phyloP scores from a whole-genome alignment of 1,284 basidiomycete species.

The Melampsora americana region DNA sequence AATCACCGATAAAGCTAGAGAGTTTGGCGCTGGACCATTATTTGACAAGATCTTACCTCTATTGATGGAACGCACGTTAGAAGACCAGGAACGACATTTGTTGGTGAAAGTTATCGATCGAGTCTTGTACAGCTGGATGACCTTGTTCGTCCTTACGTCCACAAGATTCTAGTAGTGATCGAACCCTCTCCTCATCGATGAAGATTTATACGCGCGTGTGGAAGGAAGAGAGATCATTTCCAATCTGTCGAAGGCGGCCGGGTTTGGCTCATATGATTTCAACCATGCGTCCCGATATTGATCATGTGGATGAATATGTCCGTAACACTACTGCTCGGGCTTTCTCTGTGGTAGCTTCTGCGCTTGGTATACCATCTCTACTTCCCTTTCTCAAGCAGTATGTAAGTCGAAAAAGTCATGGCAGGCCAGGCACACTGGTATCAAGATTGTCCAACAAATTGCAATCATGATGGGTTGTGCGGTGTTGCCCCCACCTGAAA shows the following conservation, averaged over 20 bases:
- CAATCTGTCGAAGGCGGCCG: constrained; percentile 96
- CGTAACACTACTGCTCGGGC: constrained; percentile 98
- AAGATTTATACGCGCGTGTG: constrained; percentile 98
- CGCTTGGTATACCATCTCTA: constrained; percentile 93
- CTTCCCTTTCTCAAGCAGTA: constrained; percentile 95
- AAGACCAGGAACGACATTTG: constrained; percentile 97
- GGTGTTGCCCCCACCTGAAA: constrained; percentile 91
- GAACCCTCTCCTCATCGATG: constrained; percentile 98
- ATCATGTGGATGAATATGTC: constrained; percentile 98
- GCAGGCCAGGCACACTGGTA: constrained; percentile 98
- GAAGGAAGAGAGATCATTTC: constrained; percentile 99
- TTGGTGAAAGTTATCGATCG: constrained; percentile 99
- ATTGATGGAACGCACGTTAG: constrained; percentile 97
- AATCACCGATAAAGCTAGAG: constrained; percentile 98
- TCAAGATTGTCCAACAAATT: constrained; percentile 98
- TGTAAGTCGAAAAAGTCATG: constrained; percentile 99
- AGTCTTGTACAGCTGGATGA: constrained; percentile 97
- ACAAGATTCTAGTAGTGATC: constrained; percentile 99
- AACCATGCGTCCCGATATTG: constrained; percentile 99
- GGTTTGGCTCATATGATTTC: constrained; percentile 99
- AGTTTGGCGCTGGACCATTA: constrained; percentile 96
- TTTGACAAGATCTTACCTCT: constrained; percentile 99
- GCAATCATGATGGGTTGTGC: constrained; percentile 99
- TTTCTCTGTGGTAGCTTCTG: constrained; percentile 97
- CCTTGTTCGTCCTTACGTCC: constrained; percentile 95